Conservation (phyloP, 1,284 basidiomycete species). For the Apiotrichum domesticum region DNA sequence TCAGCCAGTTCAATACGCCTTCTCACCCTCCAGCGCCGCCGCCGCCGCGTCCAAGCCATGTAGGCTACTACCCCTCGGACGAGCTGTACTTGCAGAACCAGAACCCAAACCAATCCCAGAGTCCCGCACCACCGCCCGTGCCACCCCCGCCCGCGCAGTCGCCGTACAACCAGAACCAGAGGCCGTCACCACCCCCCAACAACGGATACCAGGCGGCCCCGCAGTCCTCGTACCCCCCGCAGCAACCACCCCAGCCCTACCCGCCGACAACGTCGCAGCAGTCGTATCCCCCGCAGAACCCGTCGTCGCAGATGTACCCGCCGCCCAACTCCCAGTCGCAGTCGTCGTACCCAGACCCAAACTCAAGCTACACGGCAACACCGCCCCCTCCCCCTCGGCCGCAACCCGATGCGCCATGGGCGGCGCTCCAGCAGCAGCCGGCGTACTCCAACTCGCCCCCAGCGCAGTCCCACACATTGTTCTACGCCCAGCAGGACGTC, state of each 20-base stretch:
- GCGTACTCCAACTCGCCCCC: background rate
- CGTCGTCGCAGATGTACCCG: background rate
- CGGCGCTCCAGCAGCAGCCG: slow-evolving; percentile 1
- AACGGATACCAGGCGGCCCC: background rate
- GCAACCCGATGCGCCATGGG: background rate
- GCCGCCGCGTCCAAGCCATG: slow-evolving; percentile 1
- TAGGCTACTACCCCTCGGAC: slow-evolving; percentile 42
- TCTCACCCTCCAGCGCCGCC: background rate
- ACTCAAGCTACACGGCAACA: background rate
- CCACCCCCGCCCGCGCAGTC: background rate
- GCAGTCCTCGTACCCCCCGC: too few species aligned
- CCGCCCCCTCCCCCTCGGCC: slow-evolving; percentile 1
- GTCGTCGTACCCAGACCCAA: slow-evolving; percentile 1
- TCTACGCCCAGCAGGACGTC: slow-evolving; percentile 7
- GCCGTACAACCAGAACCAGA: background rate
- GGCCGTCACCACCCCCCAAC: background rate
- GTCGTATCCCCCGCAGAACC: slow-evolving; percentile 1
- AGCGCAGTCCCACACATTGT: slow-evolving; percentile 6
- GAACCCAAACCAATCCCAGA: background rate
- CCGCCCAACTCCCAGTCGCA: background rate
- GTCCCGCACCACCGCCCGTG: slow-evolving; percentile 1
- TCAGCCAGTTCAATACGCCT: slow-evolving; percentile 2
- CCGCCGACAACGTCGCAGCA: background rate
- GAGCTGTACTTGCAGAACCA: slow-evolving; percentile 32
- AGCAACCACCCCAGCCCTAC: background rate